Conservation (phyloP, 768 basidiomycete species). For the Psilocybe cubensis region DNA sequence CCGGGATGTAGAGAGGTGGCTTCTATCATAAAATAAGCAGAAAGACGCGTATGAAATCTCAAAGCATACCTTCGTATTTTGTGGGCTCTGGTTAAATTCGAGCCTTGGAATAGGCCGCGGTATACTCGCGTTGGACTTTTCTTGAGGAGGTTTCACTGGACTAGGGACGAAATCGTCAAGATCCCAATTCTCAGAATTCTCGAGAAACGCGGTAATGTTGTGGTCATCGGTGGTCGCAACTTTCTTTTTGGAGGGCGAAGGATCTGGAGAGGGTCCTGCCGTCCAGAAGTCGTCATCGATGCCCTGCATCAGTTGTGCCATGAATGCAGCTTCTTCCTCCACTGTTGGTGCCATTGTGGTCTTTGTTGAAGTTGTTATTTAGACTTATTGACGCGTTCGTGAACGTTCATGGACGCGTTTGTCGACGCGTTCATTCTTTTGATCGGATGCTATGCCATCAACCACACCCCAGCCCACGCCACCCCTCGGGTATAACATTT, state of each 20-base stretch:
- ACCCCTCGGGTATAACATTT: no score
- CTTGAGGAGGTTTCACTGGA: slow-evolving; percentile 46
- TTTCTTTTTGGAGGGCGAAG: slow-evolving; percentile 29
- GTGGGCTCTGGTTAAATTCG: background rate
- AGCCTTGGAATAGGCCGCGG: slow-evolving; percentile 18
- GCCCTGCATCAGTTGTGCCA: slow-evolving; percentile 39
- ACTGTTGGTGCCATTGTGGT: slow-evolving; percentile 1
- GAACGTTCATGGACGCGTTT: no score
- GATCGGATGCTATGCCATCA: no score
- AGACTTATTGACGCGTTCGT: slow-evolving; percentile 7
- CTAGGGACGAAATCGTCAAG: slow-evolving; percentile 61
- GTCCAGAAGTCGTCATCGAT: slow-evolving; percentile 59
- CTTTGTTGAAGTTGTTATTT: slow-evolving; percentile 7
- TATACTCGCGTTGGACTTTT: background rate
- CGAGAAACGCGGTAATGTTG: slow-evolving; percentile 54
- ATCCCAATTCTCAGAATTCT: slow-evolving; percentile 74
- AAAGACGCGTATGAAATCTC: background rate
- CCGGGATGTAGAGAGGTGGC: background rate
- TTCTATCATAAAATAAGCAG: background rate
- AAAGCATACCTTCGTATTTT: background rate
- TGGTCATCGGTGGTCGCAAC: slow-evolving; percentile 20
- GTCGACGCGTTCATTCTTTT: no score
- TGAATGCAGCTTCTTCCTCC: slow-evolving; percentile 12
- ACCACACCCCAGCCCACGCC: no score
- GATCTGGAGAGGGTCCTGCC: slow-evolving; percentile 39